These are phyloP conservation scores for Colletotrichum eremochloae DNA, from an alignment of 2,329 filamentous ascomycete genomes.

Conservation along the genomic window DNA sequence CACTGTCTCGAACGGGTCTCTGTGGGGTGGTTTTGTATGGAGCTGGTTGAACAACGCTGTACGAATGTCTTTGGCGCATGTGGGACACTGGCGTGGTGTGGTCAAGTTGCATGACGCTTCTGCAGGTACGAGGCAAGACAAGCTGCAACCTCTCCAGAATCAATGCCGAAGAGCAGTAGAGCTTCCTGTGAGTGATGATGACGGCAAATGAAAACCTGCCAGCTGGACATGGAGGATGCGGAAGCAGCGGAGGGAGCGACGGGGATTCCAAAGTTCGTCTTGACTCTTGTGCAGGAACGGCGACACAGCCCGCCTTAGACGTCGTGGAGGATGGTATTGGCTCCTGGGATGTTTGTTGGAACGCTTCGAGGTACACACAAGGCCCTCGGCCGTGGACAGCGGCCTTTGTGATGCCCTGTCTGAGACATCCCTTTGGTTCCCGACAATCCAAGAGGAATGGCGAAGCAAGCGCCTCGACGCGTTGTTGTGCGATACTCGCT, in stretches of 20 bases:
- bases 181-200: neutral
- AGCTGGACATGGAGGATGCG: constrained; percentile 12
- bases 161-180: constrained; percentile 19
- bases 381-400: constrained; percentile 26
- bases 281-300: constrained; percentile 6
- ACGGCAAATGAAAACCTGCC: neutral
- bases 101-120: constrained; percentile 43
- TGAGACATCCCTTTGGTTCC: constrained; percentile 40
- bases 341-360: constrained; percentile 24
- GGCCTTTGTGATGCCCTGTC: constrained; percentile 33
- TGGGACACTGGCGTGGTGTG: constrained; percentile 32
- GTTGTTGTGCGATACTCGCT: constrained; percentile 21
- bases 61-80: constrained; percentile 37
- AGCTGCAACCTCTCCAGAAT: constrained; percentile 6
- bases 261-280: constrained; percentile 24
- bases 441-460: constrained; percentile 29
- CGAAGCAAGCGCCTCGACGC: constrained; percentile 15
- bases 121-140: constrained; percentile 46
- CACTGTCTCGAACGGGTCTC: constrained; percentile 28
- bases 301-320: constrained; percentile 9
- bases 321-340: constrained; percentile 13
- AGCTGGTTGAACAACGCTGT: constrained; percentile 19
- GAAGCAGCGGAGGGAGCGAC: constrained; percentile 31
- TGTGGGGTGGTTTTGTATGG: constrained; percentile 25
- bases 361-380: constrained; percentile 22